Evolutionary conservation across 352 stramenopile genomes (phyloP), one percentile per base, ranked within the genome.

Genomic region (Globisporangium cystogenes): DNA sequence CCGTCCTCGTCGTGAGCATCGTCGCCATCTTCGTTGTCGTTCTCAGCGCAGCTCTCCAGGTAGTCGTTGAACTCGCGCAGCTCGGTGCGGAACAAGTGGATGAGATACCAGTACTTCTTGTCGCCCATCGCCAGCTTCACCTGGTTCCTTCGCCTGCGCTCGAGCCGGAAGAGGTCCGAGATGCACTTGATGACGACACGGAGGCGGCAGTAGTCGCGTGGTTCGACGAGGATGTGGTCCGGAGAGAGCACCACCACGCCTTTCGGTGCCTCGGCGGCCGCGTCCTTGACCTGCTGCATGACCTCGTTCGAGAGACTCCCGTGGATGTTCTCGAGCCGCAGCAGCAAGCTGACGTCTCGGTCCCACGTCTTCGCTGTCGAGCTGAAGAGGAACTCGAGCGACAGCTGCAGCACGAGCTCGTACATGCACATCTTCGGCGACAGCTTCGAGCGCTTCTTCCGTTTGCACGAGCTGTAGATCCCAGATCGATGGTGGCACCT

Each of bases 91-190:
- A 82, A 75, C 15, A 64, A 48, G 44, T 78, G 64, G 43, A 86
- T 62, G 5, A 87, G 58, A 1, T 50, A 45, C 48, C 67, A 59
- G 50, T 83, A 87, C 46, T 70, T 76, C 46, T 86, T 87, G 20
- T 82, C 70, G 15, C 70, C 68, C 5, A 75, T 20, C 6, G 55
- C 57, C 3, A 54, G 49, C 4, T 46, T 64, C 0, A 73, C 60
- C 20, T 70, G 62, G 36, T 51, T 63, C 45, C 76, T 62, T 18
- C 72, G 60, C 53, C 77, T 73, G 33, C 55, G 57, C 51, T 87
- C 76, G n/a, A 86, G 58, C 1, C 71, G 68, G 51, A 68, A 87
- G 27, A 87, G 53, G 29, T 60, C 61, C 20, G 72, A 72, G 27
- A 83, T 52, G 43, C 67, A 82, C 40, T 62, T 53, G 27, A 82